Evolutionary conservation across 140 eudicot genomes (phyloP).

Genomic region (Stevia rebaudiana): DNA sequence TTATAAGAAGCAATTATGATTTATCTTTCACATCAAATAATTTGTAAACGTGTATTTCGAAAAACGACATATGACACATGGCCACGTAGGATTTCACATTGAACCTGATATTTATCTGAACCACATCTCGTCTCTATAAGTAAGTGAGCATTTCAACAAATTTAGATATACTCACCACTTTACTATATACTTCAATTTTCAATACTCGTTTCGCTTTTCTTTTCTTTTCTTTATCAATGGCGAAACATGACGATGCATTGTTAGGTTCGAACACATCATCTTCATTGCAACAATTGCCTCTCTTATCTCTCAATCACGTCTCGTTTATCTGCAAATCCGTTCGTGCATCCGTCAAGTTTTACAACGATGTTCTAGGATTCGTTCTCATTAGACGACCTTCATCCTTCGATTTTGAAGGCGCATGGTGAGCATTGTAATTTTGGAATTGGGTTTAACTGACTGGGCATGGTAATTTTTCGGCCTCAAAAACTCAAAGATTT

Average conservation of each 20-base stretch:
- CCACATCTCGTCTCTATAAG: neutral
- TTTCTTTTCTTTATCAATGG: neutral
- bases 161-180: neutral
- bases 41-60: too few relatives aligned
- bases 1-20: too few relatives aligned
- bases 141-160: neutral
- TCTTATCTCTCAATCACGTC: constrained; percentile 55
- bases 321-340: constrained; percentile 59
- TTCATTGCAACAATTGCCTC: constrained; percentile 28
- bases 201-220: neutral
- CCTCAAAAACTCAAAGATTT: neutral
- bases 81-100: too few relatives aligned
- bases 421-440: constrained; percentile 34
- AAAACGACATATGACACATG: too few relatives aligned
- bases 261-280: constrained; percentile 17
- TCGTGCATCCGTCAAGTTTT: constrained; percentile 40
- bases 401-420: constrained; percentile 76
- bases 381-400: constrained; percentile 57
- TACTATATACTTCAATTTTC: neutral
- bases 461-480: too few relatives aligned
- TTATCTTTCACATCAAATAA: too few relatives aligned
- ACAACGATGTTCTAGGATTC: constrained; percentile 49
- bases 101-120: too few relatives aligned
- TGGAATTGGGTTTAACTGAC: too few relatives aligned
- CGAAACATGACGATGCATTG: neutral